Evolutionary conservation across 176 grass and related monocot genomes (phyloP).

Genomic region (Panicum miliaceum): DNA sequence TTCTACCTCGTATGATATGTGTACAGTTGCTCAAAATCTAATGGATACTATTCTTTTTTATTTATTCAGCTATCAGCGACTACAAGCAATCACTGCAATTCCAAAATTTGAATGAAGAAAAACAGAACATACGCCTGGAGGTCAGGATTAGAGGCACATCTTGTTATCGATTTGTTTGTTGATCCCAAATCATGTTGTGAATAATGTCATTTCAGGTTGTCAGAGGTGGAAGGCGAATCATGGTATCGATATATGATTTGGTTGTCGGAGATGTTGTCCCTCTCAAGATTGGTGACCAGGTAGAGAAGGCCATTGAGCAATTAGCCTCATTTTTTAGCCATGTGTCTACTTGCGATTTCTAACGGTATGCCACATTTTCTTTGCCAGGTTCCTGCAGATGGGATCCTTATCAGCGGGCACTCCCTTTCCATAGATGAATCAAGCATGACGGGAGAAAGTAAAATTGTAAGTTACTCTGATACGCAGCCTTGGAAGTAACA

Average conservation of each 20-base stretch:
- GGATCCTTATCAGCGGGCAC: slow-evolving; percentile 85
- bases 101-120: slow-evolving; percentile 95
- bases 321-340: slow-evolving; percentile 34
- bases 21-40: background rate
- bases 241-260: slow-evolving; percentile 86
- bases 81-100: slow-evolving; percentile 93
- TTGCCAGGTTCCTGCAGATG: slow-evolving; percentile 86
- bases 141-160: slow-evolving; percentile 36
- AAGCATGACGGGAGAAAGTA: slow-evolving; percentile 98
- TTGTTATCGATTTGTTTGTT: background rate
- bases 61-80: slow-evolving; percentile 71
- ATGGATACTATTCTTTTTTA: background rate
- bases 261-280: slow-evolving; percentile 87
- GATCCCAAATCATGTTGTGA: background rate
- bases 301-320: slow-evolving; percentile 26
- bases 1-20: background rate
- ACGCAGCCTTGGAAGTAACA: slow-evolving; percentile 15
- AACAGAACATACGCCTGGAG: slow-evolving; percentile 93
- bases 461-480: slow-evolving; percentile 67
- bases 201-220: slow-evolving; percentile 68
- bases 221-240: slow-evolving; percentile 79
- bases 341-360: background rate
- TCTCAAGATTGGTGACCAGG: slow-evolving; percentile 98
- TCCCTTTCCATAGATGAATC: slow-evolving; percentile 95
- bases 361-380: slow-evolving; percentile 38